These are phyloP conservation scores for Cyclotella baltica DNA, from an alignment of 108 stramenopile species.

Conservation along the genomic window DNA sequence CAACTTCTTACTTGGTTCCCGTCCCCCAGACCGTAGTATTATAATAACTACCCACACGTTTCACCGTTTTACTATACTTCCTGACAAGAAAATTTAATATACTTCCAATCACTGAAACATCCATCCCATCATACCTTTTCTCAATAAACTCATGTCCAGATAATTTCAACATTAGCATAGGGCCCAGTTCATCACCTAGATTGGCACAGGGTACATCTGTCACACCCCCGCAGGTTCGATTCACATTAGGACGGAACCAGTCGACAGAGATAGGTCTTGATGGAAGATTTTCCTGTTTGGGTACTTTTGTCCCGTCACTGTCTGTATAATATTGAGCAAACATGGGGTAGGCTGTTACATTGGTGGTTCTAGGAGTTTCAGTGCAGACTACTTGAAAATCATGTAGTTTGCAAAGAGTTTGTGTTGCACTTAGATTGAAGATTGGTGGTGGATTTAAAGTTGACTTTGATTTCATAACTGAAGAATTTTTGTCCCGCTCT, in stretches of 20 bases:
- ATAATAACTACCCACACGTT: not conserved
- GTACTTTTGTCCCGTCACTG: not conserved
- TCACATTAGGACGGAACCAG: slow-evolving; percentile 5
- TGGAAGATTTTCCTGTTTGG: not conserved
- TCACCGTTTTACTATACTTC: slow-evolving; percentile 11
- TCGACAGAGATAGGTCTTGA: not conserved
- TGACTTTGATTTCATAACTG: not conserved
- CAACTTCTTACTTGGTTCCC: slow-evolving; percentile 13
- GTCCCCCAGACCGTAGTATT: slow-evolving; percentile 26
- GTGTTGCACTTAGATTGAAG: not conserved
- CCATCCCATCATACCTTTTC: slow-evolving; percentile 15
- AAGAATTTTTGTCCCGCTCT: not conserved
- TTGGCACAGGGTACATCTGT: slow-evolving; percentile 23
- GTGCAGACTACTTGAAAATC: not conserved
- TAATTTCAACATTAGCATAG: slow-evolving; percentile 2
- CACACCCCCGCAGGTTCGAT: not conserved
- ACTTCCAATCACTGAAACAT: slow-evolving; percentile 23
- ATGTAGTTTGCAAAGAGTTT: not conserved
- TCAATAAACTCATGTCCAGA: slow-evolving; percentile 11
- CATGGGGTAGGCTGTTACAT: not conserved
- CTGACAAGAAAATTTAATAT: slow-evolving; percentile 18
- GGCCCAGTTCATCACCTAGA: slow-evolving; percentile 25
- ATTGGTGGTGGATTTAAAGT: not conserved
- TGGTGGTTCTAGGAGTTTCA: not conserved
- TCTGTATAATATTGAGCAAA: slow-evolving; percentile 3